phyloP scores from a whole-genome alignment of 257 asterid genomes.

The Nicotiana paniculata region DNA sequence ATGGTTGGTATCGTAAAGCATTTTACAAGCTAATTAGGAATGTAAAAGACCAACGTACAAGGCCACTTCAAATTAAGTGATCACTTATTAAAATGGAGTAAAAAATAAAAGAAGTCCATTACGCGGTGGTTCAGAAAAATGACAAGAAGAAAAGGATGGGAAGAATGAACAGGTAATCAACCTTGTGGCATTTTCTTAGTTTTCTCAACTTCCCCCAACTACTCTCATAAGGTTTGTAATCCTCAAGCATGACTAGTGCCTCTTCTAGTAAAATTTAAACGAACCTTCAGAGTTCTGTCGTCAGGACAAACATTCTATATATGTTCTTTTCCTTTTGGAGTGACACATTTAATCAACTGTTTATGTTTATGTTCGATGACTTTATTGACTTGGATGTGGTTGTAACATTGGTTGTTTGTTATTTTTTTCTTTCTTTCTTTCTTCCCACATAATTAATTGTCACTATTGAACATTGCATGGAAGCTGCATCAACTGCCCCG shows the following conservation, averaged over 20 bases:
- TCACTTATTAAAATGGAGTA: neutral
- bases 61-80: neutral
- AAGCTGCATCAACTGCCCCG: too few relatives aligned
- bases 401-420: too few relatives aligned
- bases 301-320: neutral
- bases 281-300: neutral
- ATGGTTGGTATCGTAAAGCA: too few relatives aligned
- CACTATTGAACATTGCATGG: too few relatives aligned
- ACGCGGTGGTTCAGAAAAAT: neutral
- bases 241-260: neutral
- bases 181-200: neutral
- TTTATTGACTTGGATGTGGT: too few relatives aligned
- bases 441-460: too few relatives aligned
- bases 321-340: neutral
- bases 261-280: neutral
- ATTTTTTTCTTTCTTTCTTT: too few relatives aligned
- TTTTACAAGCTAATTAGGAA: neutral
- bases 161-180: conserved; percentile 1
- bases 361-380: too few relatives aligned
- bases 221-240: neutral
- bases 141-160: neutral
- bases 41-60: neutral
- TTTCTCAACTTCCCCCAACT: neutral
- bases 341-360: too few relatives aligned
- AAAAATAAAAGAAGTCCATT: neutral